Percentiles rank a stretch among this genome's conserved stretches.
phyloP scores from a whole-genome alignment of 2,329 filamentous ascomycete genomes.

The Beauveria varroae region DNA sequence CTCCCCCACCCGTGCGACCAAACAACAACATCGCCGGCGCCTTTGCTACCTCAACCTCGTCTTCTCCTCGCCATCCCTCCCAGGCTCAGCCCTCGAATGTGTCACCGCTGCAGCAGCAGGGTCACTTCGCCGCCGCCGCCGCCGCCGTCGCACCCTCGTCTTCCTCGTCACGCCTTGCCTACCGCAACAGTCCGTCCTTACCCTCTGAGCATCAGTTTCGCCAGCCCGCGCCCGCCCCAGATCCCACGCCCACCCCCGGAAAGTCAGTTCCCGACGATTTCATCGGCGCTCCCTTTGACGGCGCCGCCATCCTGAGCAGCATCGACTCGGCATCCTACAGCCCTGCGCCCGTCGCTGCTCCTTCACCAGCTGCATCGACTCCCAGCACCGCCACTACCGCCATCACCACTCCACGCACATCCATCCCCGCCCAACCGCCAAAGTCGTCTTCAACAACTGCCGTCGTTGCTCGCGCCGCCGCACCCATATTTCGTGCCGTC shows the following conservation, averaged over 20 bases:
- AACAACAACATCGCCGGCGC: constrained; percentile 36
- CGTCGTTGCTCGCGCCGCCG: constrained; percentile 34
- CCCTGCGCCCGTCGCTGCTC: not conserved
- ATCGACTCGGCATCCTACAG: constrained; percentile 43
- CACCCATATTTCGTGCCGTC: constrained; percentile 41
- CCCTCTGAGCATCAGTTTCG: constrained; percentile 21
- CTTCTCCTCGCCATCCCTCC: constrained; percentile 39
- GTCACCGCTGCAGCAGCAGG: constrained; percentile 37
- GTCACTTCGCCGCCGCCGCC: constrained; percentile 35
- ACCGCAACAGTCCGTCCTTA: constrained; percentile 14
- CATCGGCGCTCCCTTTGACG: constrained; percentile 59
- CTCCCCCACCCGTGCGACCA: constrained; percentile 45
- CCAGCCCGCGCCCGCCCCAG: constrained; percentile 13
- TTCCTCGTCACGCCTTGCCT: not conserved
- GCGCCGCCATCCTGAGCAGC: constrained; percentile 52
- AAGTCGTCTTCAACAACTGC: constrained; percentile 21
- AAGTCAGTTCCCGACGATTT: constrained; percentile 46
- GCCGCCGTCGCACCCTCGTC: not conserved
- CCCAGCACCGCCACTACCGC: constrained; percentile 18
- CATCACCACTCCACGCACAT: constrained; percentile 17
- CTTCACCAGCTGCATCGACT: constrained; percentile 20
- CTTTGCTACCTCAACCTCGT: constrained; percentile 31
- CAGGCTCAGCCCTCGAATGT: constrained; percentile 34
- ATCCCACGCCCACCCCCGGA: constrained; percentile 17
- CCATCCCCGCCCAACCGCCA: constrained; percentile 22